A percentile compares a stretch with the other conserved stretches of the same genome.
Conservation (phyloP, 352 stramenopile species). For the Plasmopara muralis region DNA sequence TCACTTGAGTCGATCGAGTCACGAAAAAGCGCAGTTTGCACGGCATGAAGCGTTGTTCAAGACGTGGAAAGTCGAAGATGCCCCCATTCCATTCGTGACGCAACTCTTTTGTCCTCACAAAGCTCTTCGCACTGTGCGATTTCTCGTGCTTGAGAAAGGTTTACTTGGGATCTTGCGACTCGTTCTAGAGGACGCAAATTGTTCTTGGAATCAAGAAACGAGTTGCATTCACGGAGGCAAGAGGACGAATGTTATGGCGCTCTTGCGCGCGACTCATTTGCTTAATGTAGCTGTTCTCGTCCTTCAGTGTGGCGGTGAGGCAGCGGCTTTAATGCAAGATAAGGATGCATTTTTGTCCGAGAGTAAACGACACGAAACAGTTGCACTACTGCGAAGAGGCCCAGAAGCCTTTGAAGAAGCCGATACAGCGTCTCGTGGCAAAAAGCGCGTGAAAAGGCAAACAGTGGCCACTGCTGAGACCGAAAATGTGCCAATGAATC, state of each 20-base stretch:
- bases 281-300: constrained; percentile 64
- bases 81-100: constrained; percentile 58
- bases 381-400: constrained; percentile 46
- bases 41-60: constrained; percentile 81
- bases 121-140: constrained; percentile 43
- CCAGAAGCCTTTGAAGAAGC: constrained; percentile 57
- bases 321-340: constrained; percentile 7
- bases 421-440: constrained; percentile 37
- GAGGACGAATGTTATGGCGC: constrained; percentile 60
- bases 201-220: constrained; percentile 13
- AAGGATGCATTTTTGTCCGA: constrained; percentile 32
- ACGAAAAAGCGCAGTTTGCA: constrained; percentile 75
- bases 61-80: constrained; percentile 62
- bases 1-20: constrained; percentile 62
- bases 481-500: constrained; percentile 58
- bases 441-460: constrained; percentile 68
- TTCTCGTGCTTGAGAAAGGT: constrained; percentile 56
- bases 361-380: constrained; percentile 41
- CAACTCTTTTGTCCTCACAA: constrained; percentile 49
- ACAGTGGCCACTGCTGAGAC: constrained; percentile 37
- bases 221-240: constrained; percentile 22
- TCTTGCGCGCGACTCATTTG: constrained; percentile 57
- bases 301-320: constrained; percentile 30
- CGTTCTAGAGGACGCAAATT: constrained; percentile 52
- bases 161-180: constrained; percentile 60